Base-by-base conservation (phyloP, 352 stramenopile genomes). In the Pseudoperonospora humuli region DNA sequence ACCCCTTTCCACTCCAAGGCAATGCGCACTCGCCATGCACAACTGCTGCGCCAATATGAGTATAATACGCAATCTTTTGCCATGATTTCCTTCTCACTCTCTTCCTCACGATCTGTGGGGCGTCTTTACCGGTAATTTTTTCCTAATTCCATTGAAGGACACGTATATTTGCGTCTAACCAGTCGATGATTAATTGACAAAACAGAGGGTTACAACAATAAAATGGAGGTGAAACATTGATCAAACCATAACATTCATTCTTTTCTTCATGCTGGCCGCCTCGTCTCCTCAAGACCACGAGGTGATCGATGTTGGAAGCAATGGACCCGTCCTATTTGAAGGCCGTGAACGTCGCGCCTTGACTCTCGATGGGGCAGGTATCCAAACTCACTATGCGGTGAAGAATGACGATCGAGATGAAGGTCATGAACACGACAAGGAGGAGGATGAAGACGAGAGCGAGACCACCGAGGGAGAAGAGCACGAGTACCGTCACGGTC, bases 31-130 rank as follows among this genome's bases (percentile, higher is more conserved):
- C 82, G 73, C 86, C 84, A 97, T 14, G 84, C 77, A 48, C 76
- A 95, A 31, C 81, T 93, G 23, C 83, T 96, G 42, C 70, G 73
- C 77, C 80, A 95, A 61, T 93, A 96, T 36, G 64, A 81, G 61
- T 96, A 96, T 23, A 97, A 56, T 45, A 66, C 57, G 13, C 45
- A 56, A 11, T n/a, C n/a, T n/a, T n/a, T n/a, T n/a, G n/a, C n/a
- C n/a, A n/a, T n/a, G n/a, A n/a, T n/a, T n/a, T n/a, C n/a, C n/a
- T n/a, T n/a, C n/a, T n/a, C n/a, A n/a, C n/a, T n/a, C n/a, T n/a
- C n/a, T n/a, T n/a, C n/a, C n/a, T n/a, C n/a, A n/a, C n/a, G n/a
- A n/a, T n/a, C n/a, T n/a, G n/a, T n/a, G n/a, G n/a, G n/a, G n/a
- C n/a, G n/a, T n/a, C n/a, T n/a, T n/a, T n/a, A n/a, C n/a, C n/a